Conservation (phyloP, 2,329 filamentous ascomycete species). For the Fusarium torulosum region DNA sequence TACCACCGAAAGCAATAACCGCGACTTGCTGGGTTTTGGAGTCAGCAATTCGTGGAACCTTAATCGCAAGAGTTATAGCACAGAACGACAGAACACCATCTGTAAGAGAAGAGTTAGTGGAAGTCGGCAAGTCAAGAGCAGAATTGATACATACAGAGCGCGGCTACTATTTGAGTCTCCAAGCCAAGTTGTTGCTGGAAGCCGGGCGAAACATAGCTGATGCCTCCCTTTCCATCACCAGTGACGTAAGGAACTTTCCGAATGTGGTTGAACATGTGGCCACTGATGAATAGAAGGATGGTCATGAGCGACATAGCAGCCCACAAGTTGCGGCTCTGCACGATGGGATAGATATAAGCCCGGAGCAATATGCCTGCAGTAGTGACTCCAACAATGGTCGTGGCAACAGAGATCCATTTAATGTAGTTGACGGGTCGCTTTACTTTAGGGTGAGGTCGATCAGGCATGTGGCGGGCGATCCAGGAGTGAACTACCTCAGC, state of each 20-base stretch:
- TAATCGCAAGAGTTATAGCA: slow-evolving; percentile 89
- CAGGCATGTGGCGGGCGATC: slow-evolving; percentile 83
- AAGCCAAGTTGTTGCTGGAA: slow-evolving; percentile 95
- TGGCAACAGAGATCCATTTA: slow-evolving; percentile 75
- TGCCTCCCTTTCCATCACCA: slow-evolving; percentile 84
- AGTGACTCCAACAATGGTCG: slow-evolving; percentile 75
- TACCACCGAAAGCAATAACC: slow-evolving; percentile 81
- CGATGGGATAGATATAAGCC: slow-evolving; percentile 82
- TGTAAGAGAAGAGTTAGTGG: slow-evolving; percentile 33
- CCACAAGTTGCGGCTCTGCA: slow-evolving; percentile 95
- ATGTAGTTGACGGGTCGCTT: slow-evolving; percentile 89
- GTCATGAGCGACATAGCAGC: slow-evolving; percentile 88
- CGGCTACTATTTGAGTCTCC: slow-evolving; percentile 95
- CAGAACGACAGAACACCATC: slow-evolving; percentile 85
- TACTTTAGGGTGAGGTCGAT: slow-evolving; percentile 81
- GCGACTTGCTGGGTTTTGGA: slow-evolving; percentile 82
- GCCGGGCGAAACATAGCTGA: slow-evolving; percentile 89
- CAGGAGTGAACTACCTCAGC: slow-evolving; percentile 85
- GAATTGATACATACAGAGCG: slow-evolving; percentile 77
- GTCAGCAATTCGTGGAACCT: slow-evolving; percentile 89
- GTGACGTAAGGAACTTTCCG: slow-evolving; percentile 93
- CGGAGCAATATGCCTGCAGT: slow-evolving; percentile 78
- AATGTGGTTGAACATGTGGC: slow-evolving; percentile 99
- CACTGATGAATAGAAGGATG: slow-evolving; percentile 92
- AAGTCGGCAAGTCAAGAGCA: background rate